phyloP scores from a whole-genome alignment of 768 basidiomycete species.

The Collybia sp. region DNA sequence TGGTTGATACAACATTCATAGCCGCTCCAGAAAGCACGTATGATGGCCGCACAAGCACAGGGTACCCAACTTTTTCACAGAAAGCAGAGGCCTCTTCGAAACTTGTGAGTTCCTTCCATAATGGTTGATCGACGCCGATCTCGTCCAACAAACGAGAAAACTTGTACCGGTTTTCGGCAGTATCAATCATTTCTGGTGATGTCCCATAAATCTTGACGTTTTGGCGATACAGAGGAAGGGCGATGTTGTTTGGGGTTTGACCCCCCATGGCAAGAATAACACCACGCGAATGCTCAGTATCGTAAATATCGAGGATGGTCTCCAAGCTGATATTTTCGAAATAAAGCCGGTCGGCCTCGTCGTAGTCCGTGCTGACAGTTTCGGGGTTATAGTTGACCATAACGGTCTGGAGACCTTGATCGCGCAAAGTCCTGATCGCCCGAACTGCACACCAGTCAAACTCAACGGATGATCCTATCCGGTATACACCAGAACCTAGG shows the following conservation, averaged over 20 bases:
- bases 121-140: constrained; percentile 97
- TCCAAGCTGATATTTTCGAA: constrained; percentile 99
- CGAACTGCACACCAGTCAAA: constrained; percentile 99
- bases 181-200: constrained; percentile 99
- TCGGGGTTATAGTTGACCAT: constrained; percentile 99
- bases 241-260: constrained; percentile 98
- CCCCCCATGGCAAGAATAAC: constrained; percentile 98
- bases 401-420: constrained; percentile 91
- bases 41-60: constrained; percentile 94
- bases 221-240: constrained; percentile 90
- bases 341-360: constrained; percentile 96
- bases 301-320: constrained; percentile 95
- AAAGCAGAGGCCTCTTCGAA: constrained; percentile 85
- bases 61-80: constrained; percentile 91
- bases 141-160: constrained; percentile 97
- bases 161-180: constrained; percentile 98
- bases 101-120: constrained; percentile 95
- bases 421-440: constrained; percentile 91
- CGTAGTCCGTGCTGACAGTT: constrained; percentile 98
- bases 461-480: constrained; percentile 98
- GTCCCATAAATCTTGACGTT: constrained; percentile 99
- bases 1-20: constrained; percentile 98
- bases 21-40: constrained; percentile 99
- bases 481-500: constrained; percentile 95
- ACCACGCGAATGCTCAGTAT: constrained; percentile 82